Evolutionary conservation across 2,329 filamentous ascomycete species (phyloP), one percentile per base, ranked within the genome.

Genomic region (Cordyceps pruinosa): DNA sequence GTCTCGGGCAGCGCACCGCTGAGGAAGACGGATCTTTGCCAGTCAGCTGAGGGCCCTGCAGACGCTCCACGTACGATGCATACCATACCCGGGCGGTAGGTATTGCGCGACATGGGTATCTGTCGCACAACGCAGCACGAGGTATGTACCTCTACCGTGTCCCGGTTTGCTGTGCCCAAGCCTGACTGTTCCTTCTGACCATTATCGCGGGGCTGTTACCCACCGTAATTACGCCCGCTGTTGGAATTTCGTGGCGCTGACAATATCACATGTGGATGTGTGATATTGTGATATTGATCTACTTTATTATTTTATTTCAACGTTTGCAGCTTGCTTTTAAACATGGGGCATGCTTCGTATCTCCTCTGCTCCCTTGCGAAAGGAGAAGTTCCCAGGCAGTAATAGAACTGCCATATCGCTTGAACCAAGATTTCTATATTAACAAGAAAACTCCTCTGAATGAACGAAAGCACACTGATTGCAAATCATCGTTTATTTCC

Each of bases 401-500:
- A n/a, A n/a, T n/a, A n/a, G n/a, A n/a, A n/a, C n/a, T n/a, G n/a
- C n/a, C n/a, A n/a, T n/a, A n/a, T n/a, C n/a, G n/a, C n/a, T n/a
- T n/a, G n/a, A n/a, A n/a, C n/a, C n/a, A n/a, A n/a, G n/a, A n/a
- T n/a, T n/a, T n/a, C n/a, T n/a, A n/a, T n/a, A n/a, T n/a, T n/a
- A n/a, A n/a, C n/a, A n/a, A n/a, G n/a, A n/a, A n/a, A n/a, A n/a
- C n/a, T n/a, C n/a, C n/a, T n/a, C n/a, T n/a, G n/a, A n/a, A n/a
- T n/a, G n/a, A n/a, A n/a, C n/a, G n/a, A n/a, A n/a, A n/a, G n/a
- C n/a, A n/a, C n/a, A n/a, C n/a, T n/a, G n/a, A n/a, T 28, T 19
- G 17, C 15, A 8, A 15, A 25, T 48, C 13, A 15, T 15, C n/a
- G 0, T 26, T 41, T 62, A 65, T 63, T 64, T 65, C 64, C 68